A percentile compares a stretch with the other conserved stretches of the same genome.
These are phyloP conservation scores for Lasiosphaeria miniovina DNA, from an alignment of 495 filamentous ascomycete species.

Conservation along the genomic window DNA sequence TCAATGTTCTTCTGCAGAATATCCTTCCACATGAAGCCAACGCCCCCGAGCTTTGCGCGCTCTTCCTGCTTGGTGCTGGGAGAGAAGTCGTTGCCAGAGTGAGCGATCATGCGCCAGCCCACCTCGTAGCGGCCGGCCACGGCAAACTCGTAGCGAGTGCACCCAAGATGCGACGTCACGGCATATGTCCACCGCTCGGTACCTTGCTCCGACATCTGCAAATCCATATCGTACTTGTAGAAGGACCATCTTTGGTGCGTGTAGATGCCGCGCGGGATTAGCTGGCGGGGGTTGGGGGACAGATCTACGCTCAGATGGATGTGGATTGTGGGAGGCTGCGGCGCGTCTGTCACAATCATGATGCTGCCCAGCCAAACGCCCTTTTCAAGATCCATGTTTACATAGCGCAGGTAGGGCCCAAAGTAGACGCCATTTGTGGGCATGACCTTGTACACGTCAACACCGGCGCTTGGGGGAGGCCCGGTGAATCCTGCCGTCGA, in stretches of 20 bases:
- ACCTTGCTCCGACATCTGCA: constrained; percentile 79
- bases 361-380: constrained; percentile 81
- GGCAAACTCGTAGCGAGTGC: constrained; percentile 96
- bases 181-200: constrained; percentile 97
- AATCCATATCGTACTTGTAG: constrained; percentile 90
- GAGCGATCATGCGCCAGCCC: constrained; percentile 95
- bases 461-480: constrained; percentile 79
- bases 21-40: constrained; percentile 98
- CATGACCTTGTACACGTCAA: constrained; percentile 88
- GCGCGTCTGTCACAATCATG: constrained; percentile 79
- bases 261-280: constrained; percentile 79
- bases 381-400: constrained; percentile 93
- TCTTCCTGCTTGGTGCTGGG: constrained; percentile 82
- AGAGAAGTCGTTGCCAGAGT: constrained; percentile 93
- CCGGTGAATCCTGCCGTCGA: constrained; percentile 70
- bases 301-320: constrained; percentile 89
- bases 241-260: constrained; percentile 92
- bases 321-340: constrained; percentile 95
- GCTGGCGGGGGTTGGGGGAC: constrained; percentile 86
- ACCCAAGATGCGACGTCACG: constrained; percentile 93
- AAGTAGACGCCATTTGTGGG: constrained; percentile 99
- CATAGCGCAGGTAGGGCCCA: constrained; percentile 90
- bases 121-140: constrained; percentile 87
- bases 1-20: constrained; percentile 96
- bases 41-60: constrained; percentile 75